Base-by-base conservation (phyloP, 2,329 filamentous ascomycete genomes). In the Setomelanomma holmii region DNA sequence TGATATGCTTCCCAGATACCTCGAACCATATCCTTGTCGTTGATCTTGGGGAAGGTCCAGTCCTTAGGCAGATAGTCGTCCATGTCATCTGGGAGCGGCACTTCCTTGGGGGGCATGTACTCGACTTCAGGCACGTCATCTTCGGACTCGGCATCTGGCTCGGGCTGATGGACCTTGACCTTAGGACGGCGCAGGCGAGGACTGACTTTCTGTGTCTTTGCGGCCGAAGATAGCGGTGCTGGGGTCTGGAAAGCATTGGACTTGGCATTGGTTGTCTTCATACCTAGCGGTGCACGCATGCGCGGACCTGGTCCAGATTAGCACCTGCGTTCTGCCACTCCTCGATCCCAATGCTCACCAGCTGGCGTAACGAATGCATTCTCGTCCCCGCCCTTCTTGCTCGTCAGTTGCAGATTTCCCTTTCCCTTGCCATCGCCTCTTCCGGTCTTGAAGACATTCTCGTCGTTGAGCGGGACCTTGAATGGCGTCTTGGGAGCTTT, bases 241-340 rank as follows among this genome's bases (percentile, higher is more conserved):
- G 84, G 84, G 4, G 86, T 87, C 58, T 89, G 87, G 60, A 86
- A 83, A 43, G 81, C 82, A 69, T 81, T 85, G 53, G 88, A 84
- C 79, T 96, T 98, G 47, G 90, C 91, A 75, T 99, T 99, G 45
- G 95, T 98, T 1, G 93, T 98, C 77, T 99, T 99, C 81, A 91
- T 89, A 27, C 93, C 93, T 41, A 99, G 79, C 11, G 91, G 90
- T 33, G 93, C 92, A 67, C 93, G 87, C 53, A 81, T 87, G 53
- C 86, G 86, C 55, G 42, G 48, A 42, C 46, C 44, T 41, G 23
- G 23, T 55, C 52, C 16, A 46, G 35, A 45, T 60, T 27, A 51
- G 51, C 44, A 11, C 30, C 17, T 30, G 20, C n/a, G 5, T 24
- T 38, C 45, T 38, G 40, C 49, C 47, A 39, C 24, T n/a, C 34